Conservation (phyloP, 148 eudicot species). For the Amaranthus hypochondriacus region DNA sequence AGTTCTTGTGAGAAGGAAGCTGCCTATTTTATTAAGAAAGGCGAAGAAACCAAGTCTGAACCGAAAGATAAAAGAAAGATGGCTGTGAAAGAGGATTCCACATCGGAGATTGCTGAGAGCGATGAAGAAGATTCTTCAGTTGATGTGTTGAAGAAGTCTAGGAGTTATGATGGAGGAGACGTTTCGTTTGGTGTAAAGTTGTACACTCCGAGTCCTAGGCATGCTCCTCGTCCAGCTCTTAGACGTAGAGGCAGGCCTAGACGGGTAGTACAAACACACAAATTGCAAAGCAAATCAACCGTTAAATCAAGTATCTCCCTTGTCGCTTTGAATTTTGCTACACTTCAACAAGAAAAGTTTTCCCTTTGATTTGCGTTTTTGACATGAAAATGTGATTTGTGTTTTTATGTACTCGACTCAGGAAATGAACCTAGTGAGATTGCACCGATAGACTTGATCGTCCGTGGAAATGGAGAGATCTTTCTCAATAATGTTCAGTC, state of each 20-base stretch:
- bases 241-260: conserved; percentile 3
- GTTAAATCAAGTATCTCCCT: conserved; percentile 10
- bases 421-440: not conserved
- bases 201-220: not conserved
- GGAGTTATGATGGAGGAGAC: conserved; percentile 3
- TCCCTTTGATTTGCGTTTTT: too few relatives aligned
- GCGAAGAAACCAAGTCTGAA: conserved; percentile 10
- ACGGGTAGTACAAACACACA: not conserved
- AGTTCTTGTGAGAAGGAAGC: conserved; percentile 52
- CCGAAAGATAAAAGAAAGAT: conserved; percentile 7
- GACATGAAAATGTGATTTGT: too few relatives aligned
- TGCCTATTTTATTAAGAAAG: conserved; percentile 43
- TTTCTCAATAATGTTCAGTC: not conserved
- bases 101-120: conserved; percentile 19
- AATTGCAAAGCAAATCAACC: not conserved
- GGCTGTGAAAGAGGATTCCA: conserved; percentile 14
- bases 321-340: not conserved
- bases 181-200: not conserved
- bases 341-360: too few relatives aligned
- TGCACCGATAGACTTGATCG: not conserved
- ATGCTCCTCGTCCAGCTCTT: not conserved
- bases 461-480: not conserved
- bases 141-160: conserved; percentile 22
- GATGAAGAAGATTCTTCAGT: conserved; percentile 6
- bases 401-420: not conserved